Base-by-base conservation (phyloP, 1,139 yeast genomes). In the Arxiozyma slooffiae region DNA sequence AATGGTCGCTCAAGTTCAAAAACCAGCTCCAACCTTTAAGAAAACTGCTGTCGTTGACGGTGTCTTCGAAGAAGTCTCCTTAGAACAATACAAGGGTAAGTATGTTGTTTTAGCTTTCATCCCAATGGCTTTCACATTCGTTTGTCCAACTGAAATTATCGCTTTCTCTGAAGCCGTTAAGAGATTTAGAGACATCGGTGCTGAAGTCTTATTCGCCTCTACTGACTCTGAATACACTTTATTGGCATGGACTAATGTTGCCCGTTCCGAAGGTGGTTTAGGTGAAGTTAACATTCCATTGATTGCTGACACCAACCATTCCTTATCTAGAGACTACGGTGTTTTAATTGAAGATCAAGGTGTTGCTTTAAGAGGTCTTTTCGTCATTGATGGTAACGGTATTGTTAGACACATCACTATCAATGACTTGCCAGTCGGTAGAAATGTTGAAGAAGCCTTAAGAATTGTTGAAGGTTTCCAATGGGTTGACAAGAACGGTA, bases 391-490 rank as follows among this genome's bases (percentile, higher is more conserved):
- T 76, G 97, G 97, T 71, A 81, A 84, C 74, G 97, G 97, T 67
- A 71, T 71, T 65, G 81, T 90, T 67, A 88, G 97, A 85, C 97
- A 90, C 79, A 79, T 85, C 76, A 89, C 97, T 75, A 79, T 90
- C 79, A 90, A 92, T 79, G 97, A 92, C 73, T 84, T 90, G 72
- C 96, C 97, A 71, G 98, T 92, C 63, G 98, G 98, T 73, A 89
- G 98, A 81, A 85, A 88, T 66, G 97, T 90, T 61, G 96, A 89
- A 61, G 98, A 92, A 80, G 85, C 97, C 62, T 79, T 87, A 70
- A 89, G 98, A 85, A 82, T 92, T 71, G 81, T 92, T 61, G 97
- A 92, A 71, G 97, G 97, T 66, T 90, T 92, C 96, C 95, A 90
- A 79, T 89, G 92, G 88, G 85, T 96, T 67, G 96, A 90, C 74